A percentile compares a stretch with the other conserved stretches of the same genome.
Conservation (phyloP, 148 eudicot species). For the Rhododendron henanense region DNA sequence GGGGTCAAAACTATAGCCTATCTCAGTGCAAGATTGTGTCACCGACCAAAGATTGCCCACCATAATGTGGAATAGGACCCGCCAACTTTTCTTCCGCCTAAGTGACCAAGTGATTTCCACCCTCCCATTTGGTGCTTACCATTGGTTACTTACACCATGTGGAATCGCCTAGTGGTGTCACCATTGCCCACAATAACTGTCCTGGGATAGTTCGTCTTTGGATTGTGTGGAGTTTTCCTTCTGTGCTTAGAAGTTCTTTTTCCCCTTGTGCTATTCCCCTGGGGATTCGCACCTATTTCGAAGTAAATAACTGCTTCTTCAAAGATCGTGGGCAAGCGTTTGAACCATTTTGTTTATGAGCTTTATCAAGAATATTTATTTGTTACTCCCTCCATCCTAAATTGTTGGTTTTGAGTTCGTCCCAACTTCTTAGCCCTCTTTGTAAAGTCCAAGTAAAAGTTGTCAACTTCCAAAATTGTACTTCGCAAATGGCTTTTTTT, state of each 20-base stretch:
- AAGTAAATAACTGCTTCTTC: not conserved
- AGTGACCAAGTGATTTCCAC: not conserved
- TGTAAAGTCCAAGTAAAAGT: not conserved
- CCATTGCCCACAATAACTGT: not conserved
- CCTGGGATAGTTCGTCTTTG: not conserved
- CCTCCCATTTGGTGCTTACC: not conserved
- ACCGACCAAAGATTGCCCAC: not conserved
- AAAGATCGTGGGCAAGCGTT: not conserved
- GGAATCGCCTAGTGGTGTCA: not conserved
- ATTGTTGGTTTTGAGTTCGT: not conserved
- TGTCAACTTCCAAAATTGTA: not conserved
- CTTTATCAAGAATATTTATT: not conserved
- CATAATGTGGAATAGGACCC: not conserved
- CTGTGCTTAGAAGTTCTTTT: not conserved
- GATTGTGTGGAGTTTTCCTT: not conserved
- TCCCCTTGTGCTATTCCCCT: not conserved
- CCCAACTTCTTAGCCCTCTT: not conserved
- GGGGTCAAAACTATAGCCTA: not conserved
- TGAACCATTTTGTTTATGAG: not conserved
- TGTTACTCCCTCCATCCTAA: not conserved
- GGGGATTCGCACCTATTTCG: not conserved
- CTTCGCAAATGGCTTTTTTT: not conserved
- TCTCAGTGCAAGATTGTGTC: not conserved
- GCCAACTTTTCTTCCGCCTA: not conserved
- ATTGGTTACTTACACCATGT: not conserved